A percentile compares a stretch with the other conserved stretches of the same genome.
Evolutionary conservation across 768 basidiomycete species (phyloP).

Genomic region (Mycena vulgaris): DNA sequence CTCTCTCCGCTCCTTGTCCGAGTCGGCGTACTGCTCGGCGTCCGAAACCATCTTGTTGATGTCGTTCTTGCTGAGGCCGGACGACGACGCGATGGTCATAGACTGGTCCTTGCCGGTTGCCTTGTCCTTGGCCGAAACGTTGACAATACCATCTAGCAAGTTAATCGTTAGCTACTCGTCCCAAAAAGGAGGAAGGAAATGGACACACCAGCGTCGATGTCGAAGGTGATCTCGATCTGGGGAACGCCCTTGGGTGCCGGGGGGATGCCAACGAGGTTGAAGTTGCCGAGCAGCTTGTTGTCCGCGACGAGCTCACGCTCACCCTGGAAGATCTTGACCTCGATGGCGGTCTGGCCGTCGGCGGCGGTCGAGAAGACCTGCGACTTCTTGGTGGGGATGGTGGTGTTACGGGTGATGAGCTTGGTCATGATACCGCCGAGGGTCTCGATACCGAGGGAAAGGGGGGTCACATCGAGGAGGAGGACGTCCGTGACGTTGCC

Average conservation of each 20-base stretch:
- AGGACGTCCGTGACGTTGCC: slow-evolving; percentile 97
- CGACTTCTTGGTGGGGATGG: slow-evolving; percentile 99
- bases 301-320: slow-evolving; percentile 99
- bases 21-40: slow-evolving; percentile 93
- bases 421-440: slow-evolving; percentile 99
- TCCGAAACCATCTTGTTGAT: slow-evolving; percentile 98
- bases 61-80: slow-evolving; percentile 95
- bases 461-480: slow-evolving; percentile 94
- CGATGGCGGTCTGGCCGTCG: slow-evolving; percentile 99
- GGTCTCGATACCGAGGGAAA: slow-evolving; percentile 97
- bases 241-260: slow-evolving; percentile 88
- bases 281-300: slow-evolving; percentile 99
- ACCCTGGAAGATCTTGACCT: slow-evolving; percentile 99
- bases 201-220: slow-evolving; percentile 91
- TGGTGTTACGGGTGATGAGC: slow-evolving; percentile 97
- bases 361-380: slow-evolving; percentile 99
- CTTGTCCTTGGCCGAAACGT: slow-evolving; percentile 97
- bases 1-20: slow-evolving; percentile 88
- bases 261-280: slow-evolving; percentile 98
- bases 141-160: slow-evolving; percentile 89
- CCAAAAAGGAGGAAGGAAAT: background rate
- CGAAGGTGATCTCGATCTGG: slow-evolving; percentile 92
- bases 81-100: slow-evolving; percentile 98
- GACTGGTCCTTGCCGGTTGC: slow-evolving; percentile 93
- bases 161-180: slow-evolving; percentile 24